These are phyloP conservation scores for Fusarium caatingaense DNA, from an alignment of 2,329 filamentous ascomycete species.

Conservation along the genomic window DNA sequence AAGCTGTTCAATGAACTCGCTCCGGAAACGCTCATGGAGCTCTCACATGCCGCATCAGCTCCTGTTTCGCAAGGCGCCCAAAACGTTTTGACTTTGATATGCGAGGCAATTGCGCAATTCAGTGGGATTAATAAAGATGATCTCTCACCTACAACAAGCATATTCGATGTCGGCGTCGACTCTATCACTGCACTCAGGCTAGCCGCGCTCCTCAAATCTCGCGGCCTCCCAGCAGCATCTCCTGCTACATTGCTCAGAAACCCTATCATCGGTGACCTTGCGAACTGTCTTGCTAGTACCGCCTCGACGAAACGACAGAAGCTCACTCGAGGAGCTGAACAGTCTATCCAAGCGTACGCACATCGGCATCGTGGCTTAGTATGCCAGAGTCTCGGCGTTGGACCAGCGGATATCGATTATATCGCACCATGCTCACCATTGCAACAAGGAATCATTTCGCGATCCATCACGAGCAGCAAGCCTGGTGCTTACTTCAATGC, in stretches of 20 bases:
- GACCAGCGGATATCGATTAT: constrained; percentile 70
- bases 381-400: constrained; percentile 63
- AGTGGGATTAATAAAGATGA: constrained; percentile 56
- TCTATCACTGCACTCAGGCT: constrained; percentile 86
- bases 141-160: constrained; percentile 69
- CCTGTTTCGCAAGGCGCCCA: constrained; percentile 48
- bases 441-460: constrained; percentile 86
- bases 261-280: constrained; percentile 62
- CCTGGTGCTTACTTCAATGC: constrained; percentile 78
- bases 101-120: constrained; percentile 65
- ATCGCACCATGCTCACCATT: constrained; percentile 86
- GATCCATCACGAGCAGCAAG: constrained; percentile 67
- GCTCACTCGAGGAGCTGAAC: constrained; percentile 62
- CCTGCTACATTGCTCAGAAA: constrained; percentile 76
- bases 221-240: constrained; percentile 69
- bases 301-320: constrained; percentile 26
- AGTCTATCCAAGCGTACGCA: constrained; percentile 71
- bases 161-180: constrained; percentile 89
- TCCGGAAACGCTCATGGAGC: constrained; percentile 68
- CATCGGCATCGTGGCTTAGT: constrained; percentile 68
- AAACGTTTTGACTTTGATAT: constrained; percentile 60
- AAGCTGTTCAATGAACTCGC: constrained; percentile 72
- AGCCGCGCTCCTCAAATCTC: constrained; percentile 69
- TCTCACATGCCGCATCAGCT: constrained; percentile 54
- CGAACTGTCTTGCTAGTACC: constrained; percentile 49